Evolutionary conservation across 179 eudicot species (phyloP).

Genomic region (Silene noctiflora): DNA sequence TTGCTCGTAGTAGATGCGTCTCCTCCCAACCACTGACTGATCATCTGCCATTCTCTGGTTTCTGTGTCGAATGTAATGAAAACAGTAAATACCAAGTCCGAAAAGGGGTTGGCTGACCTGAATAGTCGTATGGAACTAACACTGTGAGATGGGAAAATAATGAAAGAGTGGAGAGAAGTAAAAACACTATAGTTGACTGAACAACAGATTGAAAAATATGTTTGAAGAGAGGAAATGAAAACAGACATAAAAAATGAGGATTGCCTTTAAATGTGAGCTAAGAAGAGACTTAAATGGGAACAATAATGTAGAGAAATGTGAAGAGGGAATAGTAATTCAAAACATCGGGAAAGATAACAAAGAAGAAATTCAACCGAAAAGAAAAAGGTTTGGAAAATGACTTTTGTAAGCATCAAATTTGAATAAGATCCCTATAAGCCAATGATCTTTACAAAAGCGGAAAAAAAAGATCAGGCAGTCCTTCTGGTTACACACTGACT

Average conservation of each 20-base stretch:
- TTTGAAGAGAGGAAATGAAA: background rate
- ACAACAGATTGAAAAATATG: background rate
- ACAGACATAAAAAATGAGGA: background rate
- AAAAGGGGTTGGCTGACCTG: background rate
- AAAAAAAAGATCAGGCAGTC: background rate
- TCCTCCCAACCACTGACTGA: constrained; percentile 83
- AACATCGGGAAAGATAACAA: background rate
- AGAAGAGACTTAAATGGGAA: background rate
- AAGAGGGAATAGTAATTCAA: background rate
- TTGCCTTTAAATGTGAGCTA: background rate
- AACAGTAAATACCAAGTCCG: background rate
- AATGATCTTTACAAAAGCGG: background rate
- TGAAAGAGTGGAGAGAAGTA: background rate
- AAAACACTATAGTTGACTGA: background rate
- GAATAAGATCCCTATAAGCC: background rate
- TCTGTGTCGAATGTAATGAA: constrained; percentile 39
- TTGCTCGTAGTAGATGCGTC: constrained; percentile 80
- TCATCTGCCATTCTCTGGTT: constrained; percentile 96
- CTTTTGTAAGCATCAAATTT: background rate
- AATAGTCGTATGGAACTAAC: background rate
- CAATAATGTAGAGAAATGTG: background rate
- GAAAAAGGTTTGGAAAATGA: too few species aligned
- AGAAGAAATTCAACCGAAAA: background rate
- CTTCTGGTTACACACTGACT: background rate
- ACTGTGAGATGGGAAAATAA: background rate